Base-by-base conservation (phyloP, 1,284 basidiomycete genomes). In the Rhodotorula sp. region DNA sequence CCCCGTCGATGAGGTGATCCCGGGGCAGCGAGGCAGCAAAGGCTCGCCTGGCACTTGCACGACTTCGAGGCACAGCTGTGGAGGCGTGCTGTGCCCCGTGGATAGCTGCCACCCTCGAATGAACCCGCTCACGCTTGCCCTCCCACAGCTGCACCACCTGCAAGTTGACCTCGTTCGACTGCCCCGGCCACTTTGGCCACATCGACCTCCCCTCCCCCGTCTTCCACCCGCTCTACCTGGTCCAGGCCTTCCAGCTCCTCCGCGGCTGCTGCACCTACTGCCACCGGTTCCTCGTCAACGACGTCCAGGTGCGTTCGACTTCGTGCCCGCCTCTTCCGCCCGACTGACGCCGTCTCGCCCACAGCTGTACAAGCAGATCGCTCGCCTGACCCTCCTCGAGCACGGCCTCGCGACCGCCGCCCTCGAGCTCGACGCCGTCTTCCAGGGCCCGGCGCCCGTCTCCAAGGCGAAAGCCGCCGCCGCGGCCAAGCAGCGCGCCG, bases 181-280 rank as follows among this genome's bases (percentile, higher is more conserved):
- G 97, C 81, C 96, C 97, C 0, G 97, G 97, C 12, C 97, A 99
- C 83, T 99, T 92, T 84, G 97, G 97, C n/a, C 97, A 99, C 83
- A 96, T 99, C 76, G 94, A 98, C 78, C 88, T 99, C 10, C 93
- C 97, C 16, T 87, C 91, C 27, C 94, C 97, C 42, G 92, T 99
- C 19, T 99, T 92, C 81, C 96, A 99, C 81, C 97, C 97, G 0
- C 85, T 99, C 45, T 99, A 98, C 83, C 94, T 99, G 89, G 86
- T 86, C 61, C 93, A 97, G 80, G 90, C 92, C 85, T 95, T 90
- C 82, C 90, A 91, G 77, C 83, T 99, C 63, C 85, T 99, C 21
- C 89, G 94, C 65, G 90, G 90, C 56, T 90, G 89, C n/a, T 99
- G 97, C 84, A 84, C 97, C 80, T 98, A 92, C 83, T 99, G 97